phyloP scores from a whole-genome alignment of 805 yeast genomes.

The Zygosaccharomyces rouxii region DNA sequence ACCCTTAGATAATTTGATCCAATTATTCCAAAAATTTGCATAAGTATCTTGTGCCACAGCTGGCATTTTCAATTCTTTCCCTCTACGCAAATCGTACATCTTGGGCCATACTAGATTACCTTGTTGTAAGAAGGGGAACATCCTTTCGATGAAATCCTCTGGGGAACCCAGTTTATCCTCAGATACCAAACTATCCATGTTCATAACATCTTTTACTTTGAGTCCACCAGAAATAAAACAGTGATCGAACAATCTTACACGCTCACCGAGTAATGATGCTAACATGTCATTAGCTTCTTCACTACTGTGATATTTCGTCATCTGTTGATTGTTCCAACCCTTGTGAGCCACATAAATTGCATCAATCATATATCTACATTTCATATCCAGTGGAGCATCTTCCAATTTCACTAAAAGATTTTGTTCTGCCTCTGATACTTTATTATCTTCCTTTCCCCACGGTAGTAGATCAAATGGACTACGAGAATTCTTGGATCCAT shows the following conservation, averaged over 20 bases:
- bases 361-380: slow-evolving; percentile 24
- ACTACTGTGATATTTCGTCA: slow-evolving; percentile 14
- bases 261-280: slow-evolving; percentile 23
- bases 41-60: slow-evolving; percentile 12
- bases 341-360: slow-evolving; percentile 17
- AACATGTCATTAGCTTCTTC: slow-evolving; percentile 22
- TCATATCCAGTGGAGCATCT: slow-evolving; percentile 9
- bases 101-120: slow-evolving; percentile 22
- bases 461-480: background rate
- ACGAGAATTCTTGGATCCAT: background rate
- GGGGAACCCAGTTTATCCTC: slow-evolving; percentile 5
- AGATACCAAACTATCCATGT: slow-evolving; percentile 9
- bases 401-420: slow-evolving; percentile 11
- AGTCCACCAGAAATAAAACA: slow-evolving; percentile 26
- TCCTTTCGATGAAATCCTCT: slow-evolving; percentile 20
- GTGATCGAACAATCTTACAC: slow-evolving; percentile 28
- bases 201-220: slow-evolving; percentile 15
- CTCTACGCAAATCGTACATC: slow-evolving; percentile 14
- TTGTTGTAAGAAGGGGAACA: slow-evolving; percentile 28
- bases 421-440: slow-evolving; percentile 5
- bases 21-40: slow-evolving; percentile 25
- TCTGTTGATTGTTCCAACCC: slow-evolving; percentile 23
- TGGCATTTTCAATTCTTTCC: slow-evolving; percentile 9
- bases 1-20: slow-evolving; percentile 22
- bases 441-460: background rate